Conservation (phyloP, 331 rosid species). For the Malus hybrid region DNA sequence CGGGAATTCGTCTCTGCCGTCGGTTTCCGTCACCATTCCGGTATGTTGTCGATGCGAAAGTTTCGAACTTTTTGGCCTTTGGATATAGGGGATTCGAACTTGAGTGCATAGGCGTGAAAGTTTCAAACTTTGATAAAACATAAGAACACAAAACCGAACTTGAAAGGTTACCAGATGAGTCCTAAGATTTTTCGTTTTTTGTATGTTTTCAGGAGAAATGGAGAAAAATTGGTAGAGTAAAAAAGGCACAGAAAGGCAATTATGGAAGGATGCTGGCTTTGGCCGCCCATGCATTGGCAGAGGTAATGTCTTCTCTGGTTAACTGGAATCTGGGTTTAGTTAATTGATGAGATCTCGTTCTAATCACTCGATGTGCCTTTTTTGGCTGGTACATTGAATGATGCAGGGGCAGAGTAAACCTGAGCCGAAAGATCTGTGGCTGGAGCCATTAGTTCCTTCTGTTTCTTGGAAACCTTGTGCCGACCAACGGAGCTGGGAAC, state of each 20-base stretch:
- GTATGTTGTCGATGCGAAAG: conserved; percentile 5
- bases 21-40: conserved; percentile 22
- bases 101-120: not conserved
- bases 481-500: conserved; percentile 69
- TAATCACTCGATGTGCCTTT: not conserved
- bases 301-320: conserved; percentile 42
- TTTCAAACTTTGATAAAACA: too few species aligned
- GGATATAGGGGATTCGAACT: not conserved
- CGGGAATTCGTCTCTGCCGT: conserved; percentile 26
- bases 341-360: not conserved
- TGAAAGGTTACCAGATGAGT: not conserved
- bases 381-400: conserved; percentile 4
- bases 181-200: conserved; percentile 5
- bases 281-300: conserved; percentile 97
- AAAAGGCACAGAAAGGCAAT: conserved; percentile 42
- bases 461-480: conserved; percentile 94
- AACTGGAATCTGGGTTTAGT: not conserved
- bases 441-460: conserved; percentile 77
- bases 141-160: too few species aligned
- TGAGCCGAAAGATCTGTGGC: conserved; percentile 94
- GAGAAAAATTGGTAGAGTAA: conserved; percentile 45
- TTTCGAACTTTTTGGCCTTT: not conserved
- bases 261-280: conserved; percentile 76
- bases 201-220: conserved; percentile 45
- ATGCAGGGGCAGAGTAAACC: conserved; percentile 63